phyloP scores from a whole-genome alignment of 495 filamentous ascomycete genomes.

The Neurospora discreta region DNA sequence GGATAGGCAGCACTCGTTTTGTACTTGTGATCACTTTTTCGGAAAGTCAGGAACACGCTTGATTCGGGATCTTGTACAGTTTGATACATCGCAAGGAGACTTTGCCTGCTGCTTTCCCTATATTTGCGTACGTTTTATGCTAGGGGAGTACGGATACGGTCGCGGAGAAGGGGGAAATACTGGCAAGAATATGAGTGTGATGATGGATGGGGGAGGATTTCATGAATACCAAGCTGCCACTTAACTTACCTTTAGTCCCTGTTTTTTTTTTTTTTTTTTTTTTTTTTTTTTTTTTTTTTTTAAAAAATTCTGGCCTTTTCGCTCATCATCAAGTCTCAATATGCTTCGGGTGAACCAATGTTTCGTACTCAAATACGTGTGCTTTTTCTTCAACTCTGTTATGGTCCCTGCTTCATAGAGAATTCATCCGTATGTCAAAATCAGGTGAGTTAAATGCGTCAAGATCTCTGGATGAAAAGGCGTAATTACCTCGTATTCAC shows the following conservation, averaged over 20 bases:
- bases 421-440: neutral
- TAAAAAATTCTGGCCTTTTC: neutral
- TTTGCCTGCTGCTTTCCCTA: slow-evolving; percentile 17
- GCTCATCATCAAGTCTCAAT: neutral
- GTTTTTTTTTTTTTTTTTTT: neutral
- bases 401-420: neutral
- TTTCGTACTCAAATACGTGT: neutral
- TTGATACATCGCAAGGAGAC: slow-evolving; percentile 33
- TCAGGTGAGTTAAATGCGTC: neutral
- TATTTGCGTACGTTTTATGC: neutral
- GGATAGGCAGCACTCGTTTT: slow-evolving; percentile 22
- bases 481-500: neutral
- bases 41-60: slow-evolving; percentile 38
- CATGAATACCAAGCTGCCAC: neutral
- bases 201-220: neutral
- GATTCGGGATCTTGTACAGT: slow-evolving; percentile 39
- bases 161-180: neutral
- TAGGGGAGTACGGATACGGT: neutral
- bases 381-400: neutral
- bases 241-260: neutral
- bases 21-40: slow-evolving; percentile 28
- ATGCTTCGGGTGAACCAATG: neutral
- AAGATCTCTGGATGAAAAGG: neutral
- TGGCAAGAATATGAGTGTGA: neutral
- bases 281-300: neutral